Percentiles rank a stretch among this genome's conserved stretches.
Conservation (phyloP, 2,329 filamentous ascomycete genomes). For the Tothia fuscella region DNA sequence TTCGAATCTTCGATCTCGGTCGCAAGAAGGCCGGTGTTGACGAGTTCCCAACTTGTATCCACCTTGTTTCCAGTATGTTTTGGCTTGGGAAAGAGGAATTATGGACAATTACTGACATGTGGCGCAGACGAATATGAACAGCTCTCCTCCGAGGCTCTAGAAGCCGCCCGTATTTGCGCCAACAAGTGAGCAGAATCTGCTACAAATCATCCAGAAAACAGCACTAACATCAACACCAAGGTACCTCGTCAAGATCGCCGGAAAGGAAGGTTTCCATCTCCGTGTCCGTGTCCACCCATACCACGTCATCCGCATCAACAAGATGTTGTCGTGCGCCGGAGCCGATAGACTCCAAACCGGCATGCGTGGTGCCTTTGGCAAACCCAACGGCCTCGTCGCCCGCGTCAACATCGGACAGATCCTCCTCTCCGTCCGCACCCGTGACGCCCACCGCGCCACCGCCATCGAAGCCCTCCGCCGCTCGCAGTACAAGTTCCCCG, state of each 20-base stretch:
- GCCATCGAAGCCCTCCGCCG: slow-evolving; percentile 98
- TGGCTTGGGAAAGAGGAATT: slow-evolving; percentile 64
- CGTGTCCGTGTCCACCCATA: slow-evolving; percentile 85
- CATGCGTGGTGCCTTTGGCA: slow-evolving; percentile 99
- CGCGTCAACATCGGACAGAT: slow-evolving; percentile 99
- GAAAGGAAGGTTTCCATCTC: slow-evolving; percentile 62
- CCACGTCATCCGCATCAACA: slow-evolving; percentile 99
- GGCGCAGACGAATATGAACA: slow-evolving; percentile 84
- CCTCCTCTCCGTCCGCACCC: slow-evolving; percentile 91
- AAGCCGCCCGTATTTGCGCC: slow-evolving; percentile 99
- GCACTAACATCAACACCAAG: slow-evolving; percentile 21
- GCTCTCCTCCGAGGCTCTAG: slow-evolving; percentile 97
- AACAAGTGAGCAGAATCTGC: slow-evolving; percentile 62
- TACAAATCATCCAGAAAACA: slow-evolving; percentile 11
- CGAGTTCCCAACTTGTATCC: slow-evolving; percentile 97
- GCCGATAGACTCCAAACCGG: slow-evolving; percentile 99
- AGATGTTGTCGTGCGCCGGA: slow-evolving; percentile 99
- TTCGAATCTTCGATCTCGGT: slow-evolving; percentile 98
- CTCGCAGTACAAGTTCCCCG: slow-evolving; percentile 99
- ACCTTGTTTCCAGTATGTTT: slow-evolving; percentile 66
- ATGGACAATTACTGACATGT: background rate
- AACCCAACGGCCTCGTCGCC: slow-evolving; percentile 97
- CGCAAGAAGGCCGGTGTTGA: slow-evolving; percentile 98
- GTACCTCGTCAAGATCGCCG: slow-evolving; percentile 57
- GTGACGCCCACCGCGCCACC: slow-evolving; percentile 80